Percentiles rank a stretch among this genome's conserved stretches.
Conservation (phyloP, 108 stramenopile species). For the Seminavis robusta region DNA sequence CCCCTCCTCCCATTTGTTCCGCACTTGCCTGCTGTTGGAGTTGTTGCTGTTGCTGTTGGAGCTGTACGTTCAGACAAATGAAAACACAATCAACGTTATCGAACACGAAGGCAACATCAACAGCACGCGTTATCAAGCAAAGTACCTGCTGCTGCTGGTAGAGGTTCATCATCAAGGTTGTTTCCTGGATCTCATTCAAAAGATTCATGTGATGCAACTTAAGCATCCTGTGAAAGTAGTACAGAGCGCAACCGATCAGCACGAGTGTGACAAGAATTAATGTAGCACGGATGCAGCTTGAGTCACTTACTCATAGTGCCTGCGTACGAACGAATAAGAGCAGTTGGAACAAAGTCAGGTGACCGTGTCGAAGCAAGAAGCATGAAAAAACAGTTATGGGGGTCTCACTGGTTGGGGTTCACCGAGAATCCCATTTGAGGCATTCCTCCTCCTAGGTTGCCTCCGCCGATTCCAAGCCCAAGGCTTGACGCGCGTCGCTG, state of each 20-base stretch:
- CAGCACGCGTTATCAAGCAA: too few species aligned
- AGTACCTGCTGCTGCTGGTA: conserved; percentile 71
- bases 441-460: conserved; percentile 27
- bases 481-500: conserved; percentile 50
- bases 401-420: conserved; percentile 61
- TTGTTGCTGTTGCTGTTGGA: conserved; percentile 67
- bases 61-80: too few species aligned
- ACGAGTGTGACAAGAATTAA: not conserved
- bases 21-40: conserved; percentile 33
- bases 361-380: not conserved
- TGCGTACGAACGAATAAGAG: not conserved
- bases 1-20: not conserved
- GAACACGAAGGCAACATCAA: too few species aligned
- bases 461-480: conserved; percentile 42
- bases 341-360: not conserved
- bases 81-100: too few species aligned
- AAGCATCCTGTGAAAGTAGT: conserved; percentile 76
- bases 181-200: conserved; percentile 90
- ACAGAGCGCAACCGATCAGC: too few species aligned
- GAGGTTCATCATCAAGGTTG: conserved; percentile 90
- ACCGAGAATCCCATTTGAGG: conserved; percentile 53
- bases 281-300: not conserved
- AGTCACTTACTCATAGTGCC: conserved; percentile 38
- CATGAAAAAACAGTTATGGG: too few species aligned
- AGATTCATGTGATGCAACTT: conserved; percentile 93